phyloP scores from a whole-genome alignment of 352 stramenopile genomes.

The Pythium sukuiense region DNA sequence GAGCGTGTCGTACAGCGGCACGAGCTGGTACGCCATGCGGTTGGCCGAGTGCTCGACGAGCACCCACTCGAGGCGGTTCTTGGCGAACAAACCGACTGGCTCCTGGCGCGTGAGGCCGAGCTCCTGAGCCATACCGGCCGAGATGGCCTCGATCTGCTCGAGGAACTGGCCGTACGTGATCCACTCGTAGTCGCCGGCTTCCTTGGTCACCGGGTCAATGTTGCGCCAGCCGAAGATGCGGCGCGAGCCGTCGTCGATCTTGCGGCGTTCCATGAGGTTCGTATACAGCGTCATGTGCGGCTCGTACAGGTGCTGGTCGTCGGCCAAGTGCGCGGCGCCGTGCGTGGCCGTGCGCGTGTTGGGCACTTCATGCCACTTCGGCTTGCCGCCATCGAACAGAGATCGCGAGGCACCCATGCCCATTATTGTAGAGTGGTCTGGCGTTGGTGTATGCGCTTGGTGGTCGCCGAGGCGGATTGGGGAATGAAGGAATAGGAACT shows the following conservation, averaged over 20 bases:
- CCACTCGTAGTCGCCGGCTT: conserved; percentile 40
- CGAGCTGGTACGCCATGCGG: conserved; percentile 48
- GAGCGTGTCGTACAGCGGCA: conserved; percentile 64
- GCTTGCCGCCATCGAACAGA: conserved; percentile 48
- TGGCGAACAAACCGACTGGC: conserved; percentile 45
- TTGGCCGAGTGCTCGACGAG: conserved; percentile 41
- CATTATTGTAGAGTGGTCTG: neutral
- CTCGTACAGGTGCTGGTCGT: conserved; percentile 29
- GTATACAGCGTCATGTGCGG: conserved; percentile 48
- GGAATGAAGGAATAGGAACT: neutral
- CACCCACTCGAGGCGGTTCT: conserved; percentile 54
- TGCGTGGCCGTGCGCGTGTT: conserved; percentile 36
- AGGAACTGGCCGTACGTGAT: conserved; percentile 44
- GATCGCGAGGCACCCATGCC: conserved; percentile 48
- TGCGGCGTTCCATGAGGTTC: conserved; percentile 40
- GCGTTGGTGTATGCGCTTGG: neutral
- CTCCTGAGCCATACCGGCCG: conserved; percentile 17
- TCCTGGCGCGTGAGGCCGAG: conserved; percentile 38
- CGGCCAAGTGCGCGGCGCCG: conserved; percentile 38
- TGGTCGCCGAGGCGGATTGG: conserved; percentile 1
- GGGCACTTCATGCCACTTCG: conserved; percentile 38
- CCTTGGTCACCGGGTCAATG: conserved; percentile 24
- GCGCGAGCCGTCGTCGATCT: conserved; percentile 25
- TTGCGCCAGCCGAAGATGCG: conserved; percentile 33
- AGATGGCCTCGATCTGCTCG: conserved; percentile 27